Percentiles rank a stretch among this genome's conserved stretches.
Evolutionary conservation across 2,329 filamentous ascomycete species (phyloP).

Genomic region (Apiospora arundinis): DNA sequence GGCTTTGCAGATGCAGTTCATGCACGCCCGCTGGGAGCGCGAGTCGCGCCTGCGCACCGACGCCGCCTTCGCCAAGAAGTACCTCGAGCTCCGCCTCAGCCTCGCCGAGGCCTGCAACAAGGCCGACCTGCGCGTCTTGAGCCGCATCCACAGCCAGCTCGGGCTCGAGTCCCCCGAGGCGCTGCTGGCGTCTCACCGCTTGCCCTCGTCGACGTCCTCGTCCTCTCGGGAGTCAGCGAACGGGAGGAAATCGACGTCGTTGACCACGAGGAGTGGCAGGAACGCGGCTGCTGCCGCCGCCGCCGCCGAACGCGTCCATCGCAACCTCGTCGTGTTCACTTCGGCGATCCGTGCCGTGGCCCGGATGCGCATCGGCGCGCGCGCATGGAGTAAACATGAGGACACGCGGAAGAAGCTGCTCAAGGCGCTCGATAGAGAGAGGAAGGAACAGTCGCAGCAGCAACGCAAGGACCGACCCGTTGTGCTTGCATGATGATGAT

Average conservation of each 20-base stretch:
- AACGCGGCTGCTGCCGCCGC: background rate
- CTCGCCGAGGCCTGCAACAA: slow-evolving; percentile 93
- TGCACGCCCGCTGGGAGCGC: slow-evolving; percentile 80
- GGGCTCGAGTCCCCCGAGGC: slow-evolving; percentile 44
- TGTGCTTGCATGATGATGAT: background rate
- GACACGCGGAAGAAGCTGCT: slow-evolving; percentile 54
- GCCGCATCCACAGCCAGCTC: slow-evolving; percentile 75
- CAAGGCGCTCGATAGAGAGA: slow-evolving; percentile 37
- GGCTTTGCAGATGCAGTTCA: slow-evolving; percentile 88
- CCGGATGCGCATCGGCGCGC: slow-evolving; percentile 55
- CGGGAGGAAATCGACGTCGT: background rate
- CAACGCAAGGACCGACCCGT: background rate
- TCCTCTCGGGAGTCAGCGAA: slow-evolving; percentile 10
- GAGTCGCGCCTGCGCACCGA: slow-evolving; percentile 82
- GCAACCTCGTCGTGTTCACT: slow-evolving; percentile 52
- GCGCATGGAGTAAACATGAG: slow-evolving; percentile 59
- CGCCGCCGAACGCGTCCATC: slow-evolving; percentile 24
- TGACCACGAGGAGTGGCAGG: background rate
- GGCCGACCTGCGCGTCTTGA: slow-evolving; percentile 84
- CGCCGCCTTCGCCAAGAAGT: slow-evolving; percentile 85
- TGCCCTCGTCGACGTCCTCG: background rate
- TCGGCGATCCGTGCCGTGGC: slow-evolving; percentile 59
- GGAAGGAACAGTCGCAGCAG: background rate
- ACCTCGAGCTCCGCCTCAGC: slow-evolving; percentile 78
- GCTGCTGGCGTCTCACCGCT: slow-evolving; percentile 30